Base-by-base conservation (phyloP, 2,329 filamentous ascomycete genomes). In the Periconia sp. region DNA sequence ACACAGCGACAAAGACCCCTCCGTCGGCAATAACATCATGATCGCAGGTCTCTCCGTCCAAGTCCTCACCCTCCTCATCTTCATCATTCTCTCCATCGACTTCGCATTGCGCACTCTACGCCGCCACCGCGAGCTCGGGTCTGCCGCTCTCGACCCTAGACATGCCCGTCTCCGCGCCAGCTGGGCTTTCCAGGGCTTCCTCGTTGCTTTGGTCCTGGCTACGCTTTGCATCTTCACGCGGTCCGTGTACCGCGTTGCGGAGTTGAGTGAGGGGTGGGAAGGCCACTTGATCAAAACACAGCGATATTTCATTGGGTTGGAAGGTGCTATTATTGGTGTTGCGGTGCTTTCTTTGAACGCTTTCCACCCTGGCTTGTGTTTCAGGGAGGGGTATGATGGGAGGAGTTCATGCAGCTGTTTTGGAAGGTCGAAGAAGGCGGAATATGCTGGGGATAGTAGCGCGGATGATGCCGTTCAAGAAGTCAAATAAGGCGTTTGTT, bases 221-320 rank as follows among this genome's bases (percentile, higher is more conserved):
- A 86, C 85, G n/a, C 49, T 88, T 13, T 81, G 79, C 60, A 85
- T 90, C 63, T 82, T 89, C 56, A 82, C 83, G 62, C 78, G 88
- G 9, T 85, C 82, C 58, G 81, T 85, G 41, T 90, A 85, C 71
- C 81, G 88, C 50, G 82, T 88, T 19, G 83, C 82, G 0, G 87
- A 90, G 77, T 73, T 90, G 58, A 82, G 80, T 57, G 76, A 82
- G 49, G 87, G 87, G 1, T 91, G 85, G 82, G 71, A 65, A 2
- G 85, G 86, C 0, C 70, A 77, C 19, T 69, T 90, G 61, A 86
- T 87, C 67, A 62, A 63, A 45, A 73, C 66, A 18, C 69, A 75
- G 52, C 66, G 58, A 30, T 74, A 74, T 49, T 74, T 75, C 35
- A 71, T 75, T 50, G 73, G 71, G 11, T 58, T 75, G 2, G 73